Evolutionary conservation across 148 eudicot genomes (phyloP).

Genomic region (Persicaria maculosa): DNA sequence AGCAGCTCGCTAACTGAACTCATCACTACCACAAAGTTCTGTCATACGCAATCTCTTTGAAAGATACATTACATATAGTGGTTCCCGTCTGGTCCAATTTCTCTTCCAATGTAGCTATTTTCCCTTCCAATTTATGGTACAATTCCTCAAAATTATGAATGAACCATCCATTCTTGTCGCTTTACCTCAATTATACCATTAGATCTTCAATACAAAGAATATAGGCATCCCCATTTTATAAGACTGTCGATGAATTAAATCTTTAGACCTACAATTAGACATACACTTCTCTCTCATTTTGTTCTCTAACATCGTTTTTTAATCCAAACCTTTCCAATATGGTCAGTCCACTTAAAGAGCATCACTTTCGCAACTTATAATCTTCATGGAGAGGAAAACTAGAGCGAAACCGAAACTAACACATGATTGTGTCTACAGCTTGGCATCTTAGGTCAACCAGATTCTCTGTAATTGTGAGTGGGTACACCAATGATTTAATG

Average conservation of each 20-base stretch:
- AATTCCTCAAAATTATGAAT: not conserved
- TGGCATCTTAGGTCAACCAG: not conserved
- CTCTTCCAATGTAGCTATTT: too few species aligned
- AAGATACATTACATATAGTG: not conserved
- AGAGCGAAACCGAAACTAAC: not conserved
- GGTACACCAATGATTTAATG: not conserved
- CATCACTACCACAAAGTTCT: not conserved
- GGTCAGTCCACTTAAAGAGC: not conserved
- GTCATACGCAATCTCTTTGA: not conserved
- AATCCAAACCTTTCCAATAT: not conserved
- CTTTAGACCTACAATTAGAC: not conserved
- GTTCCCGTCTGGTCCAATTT: not conserved
- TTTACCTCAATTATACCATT: not conserved
- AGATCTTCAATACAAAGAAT: not conserved
- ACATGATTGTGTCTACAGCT: not conserved
- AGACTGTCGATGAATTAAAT: not conserved
- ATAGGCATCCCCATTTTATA: constrained; percentile 2
- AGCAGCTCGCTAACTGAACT: not conserved
- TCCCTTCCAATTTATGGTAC: too few species aligned
- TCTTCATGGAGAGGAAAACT: not conserved
- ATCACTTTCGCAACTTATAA: not conserved
- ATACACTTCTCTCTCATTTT: not conserved
- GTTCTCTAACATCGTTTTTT: too few species aligned
- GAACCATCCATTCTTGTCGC: not conserved
- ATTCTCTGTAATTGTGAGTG: constrained; percentile 5